These are phyloP conservation scores for Berberis thunbergii DNA, from an alignment of 164 flowering plant genomes.

Conservation along the genomic window DNA sequence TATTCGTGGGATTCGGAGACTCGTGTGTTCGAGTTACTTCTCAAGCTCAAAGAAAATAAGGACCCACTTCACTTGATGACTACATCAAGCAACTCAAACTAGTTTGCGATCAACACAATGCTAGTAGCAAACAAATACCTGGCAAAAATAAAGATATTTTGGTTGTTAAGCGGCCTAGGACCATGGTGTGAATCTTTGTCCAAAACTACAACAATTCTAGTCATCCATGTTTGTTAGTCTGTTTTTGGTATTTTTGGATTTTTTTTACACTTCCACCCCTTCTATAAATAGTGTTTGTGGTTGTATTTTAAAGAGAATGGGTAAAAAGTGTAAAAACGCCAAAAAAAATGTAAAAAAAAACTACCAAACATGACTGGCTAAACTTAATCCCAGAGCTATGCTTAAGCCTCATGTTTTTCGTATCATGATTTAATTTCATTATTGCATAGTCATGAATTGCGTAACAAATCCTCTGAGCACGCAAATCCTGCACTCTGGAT, in stretches of 20 bases:
- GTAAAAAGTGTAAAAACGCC: no score
- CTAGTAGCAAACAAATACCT: neutral
- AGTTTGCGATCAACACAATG: neutral
- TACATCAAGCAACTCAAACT: neutral
- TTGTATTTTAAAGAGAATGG: no score
- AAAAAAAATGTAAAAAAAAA: no score
- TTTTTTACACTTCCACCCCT: no score
- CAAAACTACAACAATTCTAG: no score
- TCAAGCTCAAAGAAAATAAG: no score
- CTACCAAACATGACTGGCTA: no score
- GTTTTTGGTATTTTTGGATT: no score
- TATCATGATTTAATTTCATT: neutral
- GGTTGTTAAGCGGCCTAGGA: neutral
- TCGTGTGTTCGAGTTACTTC: neutral
- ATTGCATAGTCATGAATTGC: slow-evolving; percentile 1
- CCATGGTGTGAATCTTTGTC: slow-evolving; percentile 1
- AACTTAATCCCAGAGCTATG: neutral
- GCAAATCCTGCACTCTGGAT: neutral
- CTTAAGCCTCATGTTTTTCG: neutral
- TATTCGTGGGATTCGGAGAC: neutral
- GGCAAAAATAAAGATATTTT: neutral
- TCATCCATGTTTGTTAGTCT: no score
- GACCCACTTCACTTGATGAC: no score
- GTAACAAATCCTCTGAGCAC: neutral
- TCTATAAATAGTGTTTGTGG: no score